These are phyloP conservation scores for Tephrocybe sp. DNA, from an alignment of 768 basidiomycete species.

Conservation along the genomic window DNA sequence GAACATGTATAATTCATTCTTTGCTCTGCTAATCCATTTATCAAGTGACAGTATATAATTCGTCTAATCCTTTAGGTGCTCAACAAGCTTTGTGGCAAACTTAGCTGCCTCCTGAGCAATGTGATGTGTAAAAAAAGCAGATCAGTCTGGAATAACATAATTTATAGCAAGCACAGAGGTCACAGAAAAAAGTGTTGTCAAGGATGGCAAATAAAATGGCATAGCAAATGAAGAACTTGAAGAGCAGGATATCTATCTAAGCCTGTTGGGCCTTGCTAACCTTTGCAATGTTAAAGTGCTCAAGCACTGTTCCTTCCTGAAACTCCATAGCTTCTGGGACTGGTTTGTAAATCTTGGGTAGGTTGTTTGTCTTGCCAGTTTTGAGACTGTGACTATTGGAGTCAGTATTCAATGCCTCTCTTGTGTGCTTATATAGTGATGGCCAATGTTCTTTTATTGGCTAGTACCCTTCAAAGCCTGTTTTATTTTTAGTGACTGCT, in stretches of 20 bases:
- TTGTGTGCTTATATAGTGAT: no score
- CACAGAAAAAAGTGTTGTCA: neutral
- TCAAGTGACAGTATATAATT: neutral
- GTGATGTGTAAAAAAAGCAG: neutral
- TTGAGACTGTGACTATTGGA: no score
- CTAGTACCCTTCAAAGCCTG: no score
- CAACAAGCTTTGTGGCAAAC: neutral
- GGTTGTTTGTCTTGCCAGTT: no score
- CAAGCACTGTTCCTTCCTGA: no score
- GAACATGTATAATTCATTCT: slow-evolving; percentile 7
- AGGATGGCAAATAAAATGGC: neutral
- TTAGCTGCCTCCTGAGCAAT: neutral
- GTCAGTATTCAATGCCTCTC: no score
- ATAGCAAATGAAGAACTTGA: no score
- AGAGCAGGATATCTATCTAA: neutral
- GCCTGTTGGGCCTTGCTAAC: neutral
- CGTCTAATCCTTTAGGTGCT: neutral
- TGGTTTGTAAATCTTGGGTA: neutral
- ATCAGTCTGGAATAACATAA: no score
- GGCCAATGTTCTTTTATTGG: no score
- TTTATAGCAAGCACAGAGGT: neutral
- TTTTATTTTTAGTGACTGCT: no score
- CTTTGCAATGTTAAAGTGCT: neutral
- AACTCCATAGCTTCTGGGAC: neutral
- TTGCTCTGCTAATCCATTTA: neutral